Percentiles rank a stretch among this genome's conserved stretches.
These are phyloP conservation scores for Tetracentron sinense DNA, from an alignment of 164 flowering plant genomes.

Conservation along the genomic window DNA sequence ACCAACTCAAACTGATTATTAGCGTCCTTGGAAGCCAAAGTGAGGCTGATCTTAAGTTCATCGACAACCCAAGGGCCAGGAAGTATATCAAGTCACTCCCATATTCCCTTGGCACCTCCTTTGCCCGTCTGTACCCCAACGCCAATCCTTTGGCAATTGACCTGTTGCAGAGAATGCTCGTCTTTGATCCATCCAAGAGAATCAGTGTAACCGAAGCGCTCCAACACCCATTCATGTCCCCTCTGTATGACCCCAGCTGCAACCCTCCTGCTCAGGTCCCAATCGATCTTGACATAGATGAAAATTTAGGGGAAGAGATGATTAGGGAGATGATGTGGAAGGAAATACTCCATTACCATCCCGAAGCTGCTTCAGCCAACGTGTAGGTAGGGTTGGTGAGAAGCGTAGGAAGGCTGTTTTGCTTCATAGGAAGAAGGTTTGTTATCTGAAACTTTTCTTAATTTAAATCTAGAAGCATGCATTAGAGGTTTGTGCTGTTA, in stretches of 20 bases:
- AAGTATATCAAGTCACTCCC: conserved; percentile 68
- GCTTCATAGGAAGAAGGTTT: conserved; percentile 3
- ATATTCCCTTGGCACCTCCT: conserved; percentile 47
- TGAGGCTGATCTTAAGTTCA: conserved; percentile 68
- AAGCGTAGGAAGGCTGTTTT: conserved; percentile 3
- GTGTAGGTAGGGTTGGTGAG: conserved; percentile 21
- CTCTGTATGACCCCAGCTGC: conserved; percentile 56
- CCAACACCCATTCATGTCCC: conserved; percentile 83
- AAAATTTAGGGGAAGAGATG: conserved; percentile 66
- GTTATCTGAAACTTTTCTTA: background rate
- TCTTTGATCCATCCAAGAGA: conserved; percentile 87
- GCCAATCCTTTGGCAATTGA: conserved; percentile 83
- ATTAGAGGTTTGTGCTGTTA: conserved; percentile 11
- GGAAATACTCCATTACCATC: conserved; percentile 86
- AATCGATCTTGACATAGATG: conserved; percentile 78
- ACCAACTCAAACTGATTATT: conserved; percentile 81
- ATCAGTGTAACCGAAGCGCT: conserved; percentile 83
- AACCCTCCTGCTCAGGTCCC: conserved; percentile 79
- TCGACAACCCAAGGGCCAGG: conserved; percentile 79
- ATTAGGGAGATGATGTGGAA: conserved; percentile 88
- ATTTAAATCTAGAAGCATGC: conserved; percentile 7
- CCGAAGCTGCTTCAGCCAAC: conserved; percentile 50
- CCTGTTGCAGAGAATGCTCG: conserved; percentile 73
- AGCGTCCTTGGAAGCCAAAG: conserved; percentile 78
- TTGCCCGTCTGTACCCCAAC: conserved; percentile 61